These are phyloP conservation scores for Hypoxylon sp. DNA, from an alignment of 2,329 filamentous ascomycete species.

Conservation along the genomic window DNA sequence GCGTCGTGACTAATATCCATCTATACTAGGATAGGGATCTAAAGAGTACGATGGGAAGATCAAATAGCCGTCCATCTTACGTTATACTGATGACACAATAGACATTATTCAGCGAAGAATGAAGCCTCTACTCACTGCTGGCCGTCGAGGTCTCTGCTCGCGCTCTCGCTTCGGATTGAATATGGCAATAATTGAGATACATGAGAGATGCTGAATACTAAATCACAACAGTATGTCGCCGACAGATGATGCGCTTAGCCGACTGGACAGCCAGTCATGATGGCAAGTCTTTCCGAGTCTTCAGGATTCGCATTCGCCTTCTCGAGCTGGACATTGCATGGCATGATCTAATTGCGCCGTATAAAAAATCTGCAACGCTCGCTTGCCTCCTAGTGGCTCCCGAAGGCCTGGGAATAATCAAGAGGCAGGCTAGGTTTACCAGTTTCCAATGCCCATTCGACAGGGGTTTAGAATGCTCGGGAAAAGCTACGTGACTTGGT, in stretches of 20 bases:
- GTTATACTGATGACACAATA: neutral
- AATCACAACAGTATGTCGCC: conserved; percentile 37
- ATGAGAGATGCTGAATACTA: no score
- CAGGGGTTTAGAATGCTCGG: conserved; percentile 38
- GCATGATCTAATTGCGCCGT: conserved; percentile 26
- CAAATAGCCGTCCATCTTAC: neutral
- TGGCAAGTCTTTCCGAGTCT: conserved; percentile 34
- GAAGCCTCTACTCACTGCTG: neutral
- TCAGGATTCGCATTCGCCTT: conserved; percentile 22
- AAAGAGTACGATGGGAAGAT: neutral
- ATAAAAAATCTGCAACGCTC: conserved; percentile 19
- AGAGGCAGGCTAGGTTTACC: conserved; percentile 16
- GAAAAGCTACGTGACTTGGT: conserved; percentile 45
- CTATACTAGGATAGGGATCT: neutral
- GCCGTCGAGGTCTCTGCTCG: neutral
- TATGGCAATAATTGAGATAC: no score
- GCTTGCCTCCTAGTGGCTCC: conserved; percentile 19
- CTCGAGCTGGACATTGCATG: conserved; percentile 20
- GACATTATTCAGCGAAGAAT: neutral
- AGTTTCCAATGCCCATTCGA: conserved; percentile 18
- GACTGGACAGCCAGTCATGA: conserved; percentile 33
- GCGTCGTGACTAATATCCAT: neutral
- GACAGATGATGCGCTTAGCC: conserved; percentile 40
- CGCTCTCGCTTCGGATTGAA: conserved; percentile 11
- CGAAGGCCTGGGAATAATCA: conserved; percentile 17